Percentiles rank a stretch among this genome's conserved stretches.
These are phyloP conservation scores for Podaxis sp. DNA, from an alignment of 768 basidiomycete species.

Conservation along the genomic window DNA sequence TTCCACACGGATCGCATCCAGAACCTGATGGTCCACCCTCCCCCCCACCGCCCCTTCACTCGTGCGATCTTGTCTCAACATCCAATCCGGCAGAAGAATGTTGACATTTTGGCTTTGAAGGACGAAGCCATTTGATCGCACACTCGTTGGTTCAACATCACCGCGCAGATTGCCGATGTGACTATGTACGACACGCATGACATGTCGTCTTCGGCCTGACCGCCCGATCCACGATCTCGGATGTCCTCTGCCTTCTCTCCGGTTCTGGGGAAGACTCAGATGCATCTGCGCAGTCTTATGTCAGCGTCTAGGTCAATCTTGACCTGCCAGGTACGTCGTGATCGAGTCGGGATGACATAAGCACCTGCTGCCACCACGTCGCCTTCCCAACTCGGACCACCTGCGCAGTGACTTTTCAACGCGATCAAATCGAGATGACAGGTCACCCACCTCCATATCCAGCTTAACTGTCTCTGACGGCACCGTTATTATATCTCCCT, in stretches of 20 bases:
- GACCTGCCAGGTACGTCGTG: conserved; percentile 20
- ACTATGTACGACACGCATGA: conserved; percentile 17
- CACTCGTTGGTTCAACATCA: conserved; percentile 16
- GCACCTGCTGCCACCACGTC: conserved; percentile 4
- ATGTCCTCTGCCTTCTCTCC: conserved; percentile 27
- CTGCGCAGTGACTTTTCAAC: neutral
- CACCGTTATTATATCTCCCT: conserved; percentile 13
- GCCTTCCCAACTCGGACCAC: conserved; percentile 15
- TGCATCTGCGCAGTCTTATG: conserved; percentile 2
- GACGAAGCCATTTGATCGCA: conserved; percentile 9
- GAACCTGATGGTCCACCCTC: conserved; percentile 7
- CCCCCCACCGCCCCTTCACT: neutral
- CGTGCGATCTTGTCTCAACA: conserved; percentile 1
- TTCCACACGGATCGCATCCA: conserved; percentile 8
- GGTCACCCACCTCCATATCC: conserved; percentile 3
- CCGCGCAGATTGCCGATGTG: conserved; percentile 30
- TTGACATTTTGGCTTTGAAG: conserved; percentile 11
- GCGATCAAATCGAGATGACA: conserved; percentile 15
- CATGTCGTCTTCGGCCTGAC: conserved; percentile 25
- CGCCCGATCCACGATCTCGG: conserved; percentile 34
- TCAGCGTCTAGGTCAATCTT: conserved; percentile 14
- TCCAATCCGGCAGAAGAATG: conserved; percentile 5
- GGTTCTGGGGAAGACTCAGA: conserved; percentile 33
- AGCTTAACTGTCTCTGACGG: conserved; percentile 14
- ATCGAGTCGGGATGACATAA: conserved; percentile 19